Evolutionary conservation across 139 green algal species (phyloP).

Genomic region (Volvox africanus): DNA sequence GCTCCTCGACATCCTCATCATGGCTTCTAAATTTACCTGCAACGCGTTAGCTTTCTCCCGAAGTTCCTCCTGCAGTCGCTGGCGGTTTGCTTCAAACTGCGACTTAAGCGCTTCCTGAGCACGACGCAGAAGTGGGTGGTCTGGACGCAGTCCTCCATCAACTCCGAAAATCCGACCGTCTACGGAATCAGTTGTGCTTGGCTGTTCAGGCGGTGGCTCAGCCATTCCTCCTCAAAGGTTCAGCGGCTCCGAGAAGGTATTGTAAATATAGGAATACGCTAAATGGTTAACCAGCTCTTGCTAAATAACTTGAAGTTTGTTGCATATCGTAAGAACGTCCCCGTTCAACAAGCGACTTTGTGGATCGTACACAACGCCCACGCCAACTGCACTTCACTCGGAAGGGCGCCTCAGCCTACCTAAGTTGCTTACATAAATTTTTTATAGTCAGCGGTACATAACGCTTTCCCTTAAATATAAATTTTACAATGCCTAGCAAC

Average conservation of each 20-base stretch:
- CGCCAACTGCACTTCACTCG: not conserved
- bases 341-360: not conserved
- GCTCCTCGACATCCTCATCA: not conserved
- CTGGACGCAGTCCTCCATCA: constrained; percentile 65
- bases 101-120: constrained; percentile 84
- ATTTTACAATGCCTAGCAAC: not conserved
- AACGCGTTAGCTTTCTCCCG: constrained; percentile 79
- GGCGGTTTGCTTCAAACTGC: constrained; percentile 79
- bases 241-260: not conserved
- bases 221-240: constrained; percentile 30
- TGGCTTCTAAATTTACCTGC: constrained; percentile 58
- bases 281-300: too few relatives aligned
- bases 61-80: constrained; percentile 79
- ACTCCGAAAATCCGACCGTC: constrained; percentile 44
- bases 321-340: not conserved
- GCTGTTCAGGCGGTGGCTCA: constrained; percentile 2
- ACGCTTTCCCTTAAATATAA: too few relatives aligned
- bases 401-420: too few relatives aligned
- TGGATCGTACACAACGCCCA: not conserved
- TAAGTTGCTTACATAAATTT: too few relatives aligned
- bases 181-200: constrained; percentile 31
- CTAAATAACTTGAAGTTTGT: too few relatives aligned
- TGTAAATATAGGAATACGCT: not conserved
- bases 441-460: too few relatives aligned
- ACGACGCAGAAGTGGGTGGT: constrained; percentile 87